Evolutionary conservation across 495 filamentous ascomycete species (phyloP), one percentile per base, ranked within the genome.

Genomic region (Penicillium desertorum): DNA sequence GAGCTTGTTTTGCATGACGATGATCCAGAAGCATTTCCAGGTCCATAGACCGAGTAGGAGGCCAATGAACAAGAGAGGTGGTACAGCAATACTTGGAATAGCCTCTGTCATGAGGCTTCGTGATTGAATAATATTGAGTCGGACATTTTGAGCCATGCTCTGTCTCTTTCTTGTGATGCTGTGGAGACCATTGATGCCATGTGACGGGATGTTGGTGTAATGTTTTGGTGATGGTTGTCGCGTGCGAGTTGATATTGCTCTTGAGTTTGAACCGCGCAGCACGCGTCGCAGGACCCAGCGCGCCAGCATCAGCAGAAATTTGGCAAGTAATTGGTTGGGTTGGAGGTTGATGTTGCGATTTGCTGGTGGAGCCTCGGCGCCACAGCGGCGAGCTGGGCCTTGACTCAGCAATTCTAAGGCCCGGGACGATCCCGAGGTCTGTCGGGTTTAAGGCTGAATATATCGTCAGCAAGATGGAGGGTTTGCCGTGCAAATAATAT

Each of bases 1-100:
- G 56, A 94, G 90, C 58, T 90, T 89, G 64, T 92, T 89, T 69
- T 92, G 90, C 65, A 93, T 86, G 5, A 87, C 60, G 19, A 93
- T 77, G 72, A 92, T 83, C 87, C 91, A 89, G 52, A 86, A 66
- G 60, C 88, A 92, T 73, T 94, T 92, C 81, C 87, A 92, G 0
- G 79, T 79, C 86, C 88, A 92, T 11, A 92, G 77, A 5, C 79
- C 74, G 9, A 90, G 56, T 2, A 89, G 69, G 12, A 95, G 73
- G 9, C 88, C 86, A 8, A 73, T 62, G 63, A 91, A 92, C 46
- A 90, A 76, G 5, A 76, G 65, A 0, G 90, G 90, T 6, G 88
- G 86, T 5, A 87, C 61, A 12, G 90, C 69, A 17, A 81, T 53
- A 7, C 81, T 62, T 3, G 84, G 79, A 19, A 90, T 74, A 59